phyloP scores from a whole-genome alignment of 2,329 filamentous ascomycete species.

The Aspergillus luchuensis region DNA sequence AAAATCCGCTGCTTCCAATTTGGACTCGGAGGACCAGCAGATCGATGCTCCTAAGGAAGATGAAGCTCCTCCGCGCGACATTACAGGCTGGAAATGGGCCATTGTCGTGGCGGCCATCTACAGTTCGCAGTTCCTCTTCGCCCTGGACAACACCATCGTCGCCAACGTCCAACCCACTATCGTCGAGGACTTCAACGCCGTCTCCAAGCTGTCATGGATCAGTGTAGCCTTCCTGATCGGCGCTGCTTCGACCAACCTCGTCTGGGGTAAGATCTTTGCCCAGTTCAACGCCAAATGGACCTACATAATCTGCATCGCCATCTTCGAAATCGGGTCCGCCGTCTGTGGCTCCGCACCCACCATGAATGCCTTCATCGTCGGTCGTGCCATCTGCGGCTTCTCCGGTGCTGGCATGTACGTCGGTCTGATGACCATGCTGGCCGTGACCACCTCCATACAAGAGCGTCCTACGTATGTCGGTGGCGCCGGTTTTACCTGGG shows the following conservation, averaged over 20 bases:
- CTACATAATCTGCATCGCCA: not conserved
- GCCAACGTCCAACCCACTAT: slow-evolving; percentile 12
- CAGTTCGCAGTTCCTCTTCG: not conserved
- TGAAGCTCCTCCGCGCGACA: not conserved
- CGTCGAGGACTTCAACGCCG: slow-evolving; percentile 4
- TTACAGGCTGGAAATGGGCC: slow-evolving; percentile 4
- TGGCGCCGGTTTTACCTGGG: slow-evolving; percentile 40
- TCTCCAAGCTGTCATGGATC: slow-evolving; percentile 21
- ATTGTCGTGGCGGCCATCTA: slow-evolving; percentile 12
- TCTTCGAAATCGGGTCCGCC: slow-evolving; percentile 12
- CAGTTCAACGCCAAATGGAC: slow-evolving; percentile 44
- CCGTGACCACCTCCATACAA: slow-evolving; percentile 19
- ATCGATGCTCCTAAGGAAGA: not conserved
- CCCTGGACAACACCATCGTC: slow-evolving; percentile 1
- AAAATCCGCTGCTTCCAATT: not conserved
- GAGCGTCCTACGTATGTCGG: slow-evolving; percentile 36
- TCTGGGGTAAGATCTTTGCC: slow-evolving; percentile 8
- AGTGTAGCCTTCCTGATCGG: slow-evolving; percentile 27
- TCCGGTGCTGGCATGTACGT: slow-evolving; percentile 30
- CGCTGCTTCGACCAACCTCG: slow-evolving; percentile 2
- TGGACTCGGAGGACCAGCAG: not conserved
- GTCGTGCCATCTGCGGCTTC: slow-evolving; percentile 13
- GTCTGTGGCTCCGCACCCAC: slow-evolving; percentile 10
- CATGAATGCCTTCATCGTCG: slow-evolving; percentile 10
- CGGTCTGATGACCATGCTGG: slow-evolving; percentile 31